Conservation (phyloP, 1,139 yeast species). For the Nakaseomyces bracarensis region DNA sequence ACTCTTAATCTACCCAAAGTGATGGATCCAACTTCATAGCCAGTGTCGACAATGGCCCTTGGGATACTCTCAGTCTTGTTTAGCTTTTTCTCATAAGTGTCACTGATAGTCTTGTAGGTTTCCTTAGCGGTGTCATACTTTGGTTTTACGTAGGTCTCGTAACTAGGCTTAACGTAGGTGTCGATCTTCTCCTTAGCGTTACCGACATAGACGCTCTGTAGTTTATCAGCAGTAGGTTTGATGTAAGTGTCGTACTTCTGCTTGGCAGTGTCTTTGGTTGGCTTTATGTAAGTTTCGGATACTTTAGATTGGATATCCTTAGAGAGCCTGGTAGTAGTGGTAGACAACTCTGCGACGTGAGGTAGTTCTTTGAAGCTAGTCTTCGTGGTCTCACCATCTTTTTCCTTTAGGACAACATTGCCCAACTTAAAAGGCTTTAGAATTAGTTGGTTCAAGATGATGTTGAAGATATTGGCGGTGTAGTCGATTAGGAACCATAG, state of each 20-base stretch:
- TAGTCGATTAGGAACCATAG: constrained; percentile 26
- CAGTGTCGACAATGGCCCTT: constrained; percentile 28
- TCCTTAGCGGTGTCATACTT: constrained; percentile 22
- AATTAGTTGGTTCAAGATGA: constrained; percentile 22
- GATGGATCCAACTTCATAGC: constrained; percentile 25
- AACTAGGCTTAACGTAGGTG: constrained; percentile 1
- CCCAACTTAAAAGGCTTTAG: constrained; percentile 23
- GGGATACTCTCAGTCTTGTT: constrained; percentile 29
- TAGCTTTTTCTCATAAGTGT: constrained; percentile 25
- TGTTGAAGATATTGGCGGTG: constrained; percentile 27
- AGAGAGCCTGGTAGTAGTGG: constrained; percentile 24
- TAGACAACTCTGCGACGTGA: constrained; percentile 25
- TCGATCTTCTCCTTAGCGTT: constrained; percentile 20
- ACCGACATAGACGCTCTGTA: constrained; percentile 17
- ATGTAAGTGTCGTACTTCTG: constrained; percentile 18
- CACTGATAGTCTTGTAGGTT: constrained; percentile 28
- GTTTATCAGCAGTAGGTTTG: constrained; percentile 23
- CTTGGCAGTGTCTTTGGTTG: constrained; percentile 17
- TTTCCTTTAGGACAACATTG: constrained; percentile 7
- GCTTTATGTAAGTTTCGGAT: constrained; percentile 16
- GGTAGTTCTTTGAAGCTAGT: constrained; percentile 15
- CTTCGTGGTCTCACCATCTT: constrained; percentile 6
- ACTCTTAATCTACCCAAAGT: constrained; percentile 25
- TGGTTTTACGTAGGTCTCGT: constrained; percentile 17
- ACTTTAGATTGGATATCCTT: constrained; percentile 23